Conservation (phyloP, 768 basidiomycete genomes). For the Neoboletus brunneissimus region DNA sequence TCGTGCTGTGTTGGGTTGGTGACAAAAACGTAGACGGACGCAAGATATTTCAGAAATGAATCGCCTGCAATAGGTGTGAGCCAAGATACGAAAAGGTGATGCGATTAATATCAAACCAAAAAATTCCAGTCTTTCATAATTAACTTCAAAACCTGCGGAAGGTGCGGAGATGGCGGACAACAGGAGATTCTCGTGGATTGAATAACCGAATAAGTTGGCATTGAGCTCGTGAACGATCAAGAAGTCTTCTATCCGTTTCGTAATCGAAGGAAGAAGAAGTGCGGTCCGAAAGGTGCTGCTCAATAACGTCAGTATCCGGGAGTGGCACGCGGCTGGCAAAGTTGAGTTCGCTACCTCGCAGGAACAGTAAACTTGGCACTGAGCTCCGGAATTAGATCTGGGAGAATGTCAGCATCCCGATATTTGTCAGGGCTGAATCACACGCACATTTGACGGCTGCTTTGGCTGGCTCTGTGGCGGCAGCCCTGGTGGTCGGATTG, state of each 20-base stretch:
- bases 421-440: slow-evolving; percentile 14
- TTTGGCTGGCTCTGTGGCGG: slow-evolving; percentile 36
- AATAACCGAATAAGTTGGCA: slow-evolving; percentile 57
- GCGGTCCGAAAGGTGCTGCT: slow-evolving; percentile 64
- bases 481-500: slow-evolving; percentile 48
- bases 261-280: slow-evolving; percentile 71
- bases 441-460: slow-evolving; percentile 58
- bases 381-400: slow-evolving; percentile 84
- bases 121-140: slow-evolving; percentile 85
- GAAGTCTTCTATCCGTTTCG: slow-evolving; percentile 67
- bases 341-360: slow-evolving; percentile 52
- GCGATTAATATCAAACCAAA: slow-evolving; percentile 50
- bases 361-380: slow-evolving; percentile 70
- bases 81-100: slow-evolving; percentile 22
- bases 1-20: slow-evolving; percentile 62
- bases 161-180: slow-evolving; percentile 68
- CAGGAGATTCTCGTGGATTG: slow-evolving; percentile 59
- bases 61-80: slow-evolving; percentile 48
- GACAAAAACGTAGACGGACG: slow-evolving; percentile 72
- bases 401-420: slow-evolving; percentile 26
- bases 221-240: slow-evolving; percentile 80
- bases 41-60: slow-evolving; percentile 77
- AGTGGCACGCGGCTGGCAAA: slow-evolving; percentile 15
- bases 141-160: slow-evolving; percentile 62
- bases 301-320: slow-evolving; percentile 23